Evolutionary conservation across 2,329 filamentous ascomycete genomes (phyloP).

Genomic region (Coniella vitis): DNA sequence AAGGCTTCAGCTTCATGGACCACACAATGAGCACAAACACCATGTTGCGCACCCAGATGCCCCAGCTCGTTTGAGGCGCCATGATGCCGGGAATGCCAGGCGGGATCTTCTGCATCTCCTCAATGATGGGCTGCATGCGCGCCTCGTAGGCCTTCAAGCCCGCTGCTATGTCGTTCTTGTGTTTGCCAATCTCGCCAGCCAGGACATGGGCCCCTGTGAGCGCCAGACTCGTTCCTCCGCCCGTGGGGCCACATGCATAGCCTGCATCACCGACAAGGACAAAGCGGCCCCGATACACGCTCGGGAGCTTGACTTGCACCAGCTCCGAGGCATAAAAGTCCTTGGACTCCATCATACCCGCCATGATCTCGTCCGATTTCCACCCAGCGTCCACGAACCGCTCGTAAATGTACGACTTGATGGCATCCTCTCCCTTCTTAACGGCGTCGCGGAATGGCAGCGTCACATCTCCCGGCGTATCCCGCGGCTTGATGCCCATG

Average conservation of each 20-base stretch:
- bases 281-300: conserved; percentile 31
- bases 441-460: conserved; percentile 33
- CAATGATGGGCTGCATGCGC: conserved; percentile 29
- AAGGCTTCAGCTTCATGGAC: conserved; percentile 19
- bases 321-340: conserved; percentile 35
- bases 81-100: conserved; percentile 29
- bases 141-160: conserved; percentile 30
- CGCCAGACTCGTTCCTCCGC: conserved; percentile 33
- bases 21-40: conserved; percentile 34
- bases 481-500: conserved; percentile 29
- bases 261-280: conserved; percentile 36
- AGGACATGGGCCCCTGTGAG: conserved; percentile 38
- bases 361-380: conserved; percentile 31
- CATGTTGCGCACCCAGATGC: conserved; percentile 36
- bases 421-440: conserved; percentile 26
- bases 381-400: conserved; percentile 34
- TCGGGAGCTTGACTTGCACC: conserved; percentile 31
- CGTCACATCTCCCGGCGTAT: conserved; percentile 21
- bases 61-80: conserved; percentile 38
- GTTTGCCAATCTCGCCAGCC: conserved; percentile 34
- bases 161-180: conserved; percentile 24
- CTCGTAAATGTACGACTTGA: conserved; percentile 25
- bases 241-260: conserved; percentile 34
- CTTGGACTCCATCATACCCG: conserved; percentile 26
- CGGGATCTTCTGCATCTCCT: conserved; percentile 26